Base-by-base conservation (phyloP, 225 moss, liverwort and hornwort species). In the Polytrichum formosum region DNA sequence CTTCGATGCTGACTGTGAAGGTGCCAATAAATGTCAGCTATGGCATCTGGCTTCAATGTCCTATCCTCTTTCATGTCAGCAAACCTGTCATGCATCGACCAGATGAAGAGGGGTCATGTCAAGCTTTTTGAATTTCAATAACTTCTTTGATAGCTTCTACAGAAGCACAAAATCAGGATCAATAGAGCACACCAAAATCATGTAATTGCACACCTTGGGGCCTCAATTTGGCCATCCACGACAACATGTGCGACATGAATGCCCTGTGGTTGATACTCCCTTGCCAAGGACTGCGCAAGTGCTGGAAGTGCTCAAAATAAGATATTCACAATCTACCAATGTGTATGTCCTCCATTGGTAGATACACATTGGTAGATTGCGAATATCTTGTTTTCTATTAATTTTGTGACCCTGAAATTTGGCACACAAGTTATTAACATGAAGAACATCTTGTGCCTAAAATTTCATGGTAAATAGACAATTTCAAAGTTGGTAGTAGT, bases 11-110 rank as follows among this genome's bases (percentile, higher is more conserved):
- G 92, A 29, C 75, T 75, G 69, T 92, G 92, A 29, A 92, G 61
- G 72, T 92, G 92, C 92, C 92, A 92, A 63, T 92, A 92, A 28
- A 80, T 83, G 75, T 92, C 92, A 10, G 92, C 92, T 56, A 92
- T 88, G 26, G 83, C 90, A 66, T 92, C 90, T 70, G 92, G 78
- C 58, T 76, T 75, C 85, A 92, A 72, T 63, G 18, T 74, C 2
- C 74, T 78, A 26, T 81, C 89, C 28, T 85, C 90, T 68, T 83
- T 74, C 60, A 64, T 18, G 1, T 63, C 6, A 67, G 63, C 63
- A 21, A 56, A n/a, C 56, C 56, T 56, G 56, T 21, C 56, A 56
- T 56, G 19, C 56, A 35, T 35, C 35, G 9, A 35, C 35, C 9
- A 35, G 9, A 35, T 35, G 9, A 35, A 35, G 8, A 35, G 35